Conservation (phyloP, 257 asterid species). For the Solanum okadae region DNA sequence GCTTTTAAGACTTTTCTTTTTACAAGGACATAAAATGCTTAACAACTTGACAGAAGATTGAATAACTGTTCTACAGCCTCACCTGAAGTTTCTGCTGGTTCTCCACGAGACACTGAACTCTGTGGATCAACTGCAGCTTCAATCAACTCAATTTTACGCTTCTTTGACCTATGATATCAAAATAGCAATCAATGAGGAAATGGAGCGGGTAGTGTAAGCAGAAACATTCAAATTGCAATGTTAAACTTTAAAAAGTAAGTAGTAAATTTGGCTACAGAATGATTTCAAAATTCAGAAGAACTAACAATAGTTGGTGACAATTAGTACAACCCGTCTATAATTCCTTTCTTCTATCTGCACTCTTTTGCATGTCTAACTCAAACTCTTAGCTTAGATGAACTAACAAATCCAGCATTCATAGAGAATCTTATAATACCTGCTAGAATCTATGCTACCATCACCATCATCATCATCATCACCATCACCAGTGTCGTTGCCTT, state of each 20-base stretch:
- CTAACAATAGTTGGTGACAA: background rate
- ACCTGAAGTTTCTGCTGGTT: slow-evolving; percentile 25
- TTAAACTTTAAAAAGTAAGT: background rate
- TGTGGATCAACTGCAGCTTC: slow-evolving; percentile 17
- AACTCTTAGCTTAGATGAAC: background rate
- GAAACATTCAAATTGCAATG: background rate
- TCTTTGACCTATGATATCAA: slow-evolving; percentile 42
- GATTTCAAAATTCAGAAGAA: background rate
- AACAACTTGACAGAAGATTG: background rate
- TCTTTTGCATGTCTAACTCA: background rate
- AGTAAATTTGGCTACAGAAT: background rate
- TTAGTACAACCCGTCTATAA: background rate
- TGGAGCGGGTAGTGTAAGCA: background rate
- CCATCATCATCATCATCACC: slow-evolving; percentile 3
- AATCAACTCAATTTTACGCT: slow-evolving; percentile 52
- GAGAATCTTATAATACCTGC: slow-evolving; percentile 24
- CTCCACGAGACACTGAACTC: slow-evolving; percentile 34
- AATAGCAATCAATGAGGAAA: background rate
- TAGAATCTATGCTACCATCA: slow-evolving; percentile 13
- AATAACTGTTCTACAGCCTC: background rate
- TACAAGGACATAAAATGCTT: background rate
- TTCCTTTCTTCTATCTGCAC: background rate
- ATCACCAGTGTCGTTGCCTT: slow-evolving; percentile 4
- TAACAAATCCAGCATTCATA: background rate
- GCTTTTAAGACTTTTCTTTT: background rate